These are phyloP conservation scores for Candida broadrunensis DNA, from an alignment of 805 yeast genomes.

Conservation along the genomic window DNA sequence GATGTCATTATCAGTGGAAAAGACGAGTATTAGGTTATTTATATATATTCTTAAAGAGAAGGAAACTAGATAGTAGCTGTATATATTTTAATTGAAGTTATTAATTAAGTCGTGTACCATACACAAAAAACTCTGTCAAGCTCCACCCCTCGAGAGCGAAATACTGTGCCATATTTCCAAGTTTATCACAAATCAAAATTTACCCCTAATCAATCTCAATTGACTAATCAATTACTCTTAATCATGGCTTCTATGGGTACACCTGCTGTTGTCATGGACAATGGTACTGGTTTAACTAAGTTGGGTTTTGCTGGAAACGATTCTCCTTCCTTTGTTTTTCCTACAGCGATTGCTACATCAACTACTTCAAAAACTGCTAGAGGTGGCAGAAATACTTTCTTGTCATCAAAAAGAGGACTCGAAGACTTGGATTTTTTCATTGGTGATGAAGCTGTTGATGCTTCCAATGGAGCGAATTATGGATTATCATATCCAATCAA, in stretches of 20 bases:
- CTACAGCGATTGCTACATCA: conserved; percentile 92
- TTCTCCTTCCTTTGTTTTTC: conserved; percentile 94
- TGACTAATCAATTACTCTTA: not conserved
- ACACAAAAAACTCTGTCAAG: too few relatives aligned
- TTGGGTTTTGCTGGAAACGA: conserved; percentile 98
- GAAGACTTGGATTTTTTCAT: conserved; percentile 92
- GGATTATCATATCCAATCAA: conserved; percentile 88
- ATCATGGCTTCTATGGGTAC: conserved; percentile 63
- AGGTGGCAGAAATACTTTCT: conserved; percentile 45
- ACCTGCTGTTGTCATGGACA: conserved; percentile 97
- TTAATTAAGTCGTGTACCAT: not conserved
- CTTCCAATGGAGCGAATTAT: conserved; percentile 89
- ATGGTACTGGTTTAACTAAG: conserved; percentile 97
- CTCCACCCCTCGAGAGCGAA: too few relatives aligned
- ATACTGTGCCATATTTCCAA: too few relatives aligned
- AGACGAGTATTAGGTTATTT: conserved; percentile 52
- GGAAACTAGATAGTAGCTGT: too few relatives aligned
- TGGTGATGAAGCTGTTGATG: conserved; percentile 91
- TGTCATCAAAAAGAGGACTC: conserved; percentile 77
- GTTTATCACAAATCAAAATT: too few relatives aligned
- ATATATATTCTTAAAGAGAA: too few relatives aligned
- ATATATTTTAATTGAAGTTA: not conserved
- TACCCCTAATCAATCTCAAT: not conserved
- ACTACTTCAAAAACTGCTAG: conserved; percentile 42
- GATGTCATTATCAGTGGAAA: conserved; percentile 91